Evolutionary conservation across 345 rosid species (phyloP).

Genomic region (Heritiera littoralis): DNA sequence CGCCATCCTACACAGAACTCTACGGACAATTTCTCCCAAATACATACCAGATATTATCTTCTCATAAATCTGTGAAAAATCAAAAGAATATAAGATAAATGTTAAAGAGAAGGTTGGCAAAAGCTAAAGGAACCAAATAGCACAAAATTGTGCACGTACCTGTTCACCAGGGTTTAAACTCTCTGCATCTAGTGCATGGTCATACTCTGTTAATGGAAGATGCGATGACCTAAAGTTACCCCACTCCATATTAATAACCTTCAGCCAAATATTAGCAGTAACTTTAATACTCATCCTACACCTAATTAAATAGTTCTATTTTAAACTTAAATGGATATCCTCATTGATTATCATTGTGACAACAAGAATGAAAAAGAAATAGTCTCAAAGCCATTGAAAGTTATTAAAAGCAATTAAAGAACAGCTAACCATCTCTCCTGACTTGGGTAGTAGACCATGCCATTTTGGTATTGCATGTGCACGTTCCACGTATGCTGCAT

Average conservation of each 20-base stretch:
- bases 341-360: background rate
- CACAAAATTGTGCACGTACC: conserved; percentile 39
- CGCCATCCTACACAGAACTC: conserved; percentile 86
- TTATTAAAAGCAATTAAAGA: background rate
- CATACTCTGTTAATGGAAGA: conserved; percentile 80
- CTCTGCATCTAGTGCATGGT: conserved; percentile 69
- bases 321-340: conserved; percentile 2
- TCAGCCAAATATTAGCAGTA: conserved; percentile 10
- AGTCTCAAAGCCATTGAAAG: background rate
- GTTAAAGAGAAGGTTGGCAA: background rate
- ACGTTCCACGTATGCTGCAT: conserved; percentile 97
- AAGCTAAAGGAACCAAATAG: background rate
- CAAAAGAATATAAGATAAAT: background rate
- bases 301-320: background rate
- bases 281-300: conserved; percentile 7
- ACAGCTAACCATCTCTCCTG: conserved; percentile 88
- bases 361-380: background rate
- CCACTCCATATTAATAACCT: conserved; percentile 99
- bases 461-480: conserved; percentile 91
- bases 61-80: conserved; percentile 67
- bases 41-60: conserved; percentile 96
- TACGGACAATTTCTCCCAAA: conserved; percentile 89
- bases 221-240: conserved; percentile 92
- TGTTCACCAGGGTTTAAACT: conserved; percentile 96
- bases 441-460: conserved; percentile 80